These are phyloP conservation scores for Bocquillonia castaneifolia DNA, from an alignment of 441 rosid species.

Conservation along the genomic window DNA sequence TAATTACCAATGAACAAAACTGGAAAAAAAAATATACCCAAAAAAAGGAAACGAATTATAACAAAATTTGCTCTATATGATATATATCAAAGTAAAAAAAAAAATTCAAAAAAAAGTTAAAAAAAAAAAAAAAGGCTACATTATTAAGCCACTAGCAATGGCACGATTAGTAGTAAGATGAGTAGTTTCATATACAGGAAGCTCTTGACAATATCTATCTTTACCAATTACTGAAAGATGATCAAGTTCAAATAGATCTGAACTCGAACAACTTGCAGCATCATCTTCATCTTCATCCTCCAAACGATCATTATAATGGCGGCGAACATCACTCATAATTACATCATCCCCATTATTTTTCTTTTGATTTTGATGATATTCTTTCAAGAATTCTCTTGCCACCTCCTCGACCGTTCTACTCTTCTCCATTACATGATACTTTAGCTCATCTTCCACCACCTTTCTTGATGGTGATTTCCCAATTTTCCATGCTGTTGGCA, in stretches of 20 bases:
- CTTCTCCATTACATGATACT: slow-evolving; percentile 29
- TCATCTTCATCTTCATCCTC: slow-evolving; percentile 45
- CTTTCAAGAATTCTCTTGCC: slow-evolving; percentile 56
- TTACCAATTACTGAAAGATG: slow-evolving; percentile 46
- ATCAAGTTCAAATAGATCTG: slow-evolving; percentile 84
- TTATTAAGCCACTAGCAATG: slow-evolving; percentile 55
- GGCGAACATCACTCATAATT: slow-evolving; percentile 18
- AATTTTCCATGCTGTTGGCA: slow-evolving; percentile 42
- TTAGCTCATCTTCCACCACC: slow-evolving; percentile 38
- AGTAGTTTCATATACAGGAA: slow-evolving; percentile 88
- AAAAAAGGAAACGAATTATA: neutral
- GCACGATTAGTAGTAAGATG: slow-evolving; percentile 61
- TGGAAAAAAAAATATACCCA: neutral
- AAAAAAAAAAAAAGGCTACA: too few species aligned
- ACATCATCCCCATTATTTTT: slow-evolving; percentile 26
- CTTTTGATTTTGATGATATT: slow-evolving; percentile 44
- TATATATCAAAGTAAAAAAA: neutral
- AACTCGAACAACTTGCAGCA: slow-evolving; percentile 69
- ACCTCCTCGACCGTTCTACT: slow-evolving; percentile 48
- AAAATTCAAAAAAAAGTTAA: too few species aligned
- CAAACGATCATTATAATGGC: slow-evolving; percentile 22
- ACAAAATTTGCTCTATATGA: neutral
- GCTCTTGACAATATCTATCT: slow-evolving; percentile 57
- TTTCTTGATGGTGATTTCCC: slow-evolving; percentile 46
- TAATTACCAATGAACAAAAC: too few species aligned